Base-by-base conservation (phyloP, 371 early-diverging fungal species). In the Smittium mucronatum region DNA sequence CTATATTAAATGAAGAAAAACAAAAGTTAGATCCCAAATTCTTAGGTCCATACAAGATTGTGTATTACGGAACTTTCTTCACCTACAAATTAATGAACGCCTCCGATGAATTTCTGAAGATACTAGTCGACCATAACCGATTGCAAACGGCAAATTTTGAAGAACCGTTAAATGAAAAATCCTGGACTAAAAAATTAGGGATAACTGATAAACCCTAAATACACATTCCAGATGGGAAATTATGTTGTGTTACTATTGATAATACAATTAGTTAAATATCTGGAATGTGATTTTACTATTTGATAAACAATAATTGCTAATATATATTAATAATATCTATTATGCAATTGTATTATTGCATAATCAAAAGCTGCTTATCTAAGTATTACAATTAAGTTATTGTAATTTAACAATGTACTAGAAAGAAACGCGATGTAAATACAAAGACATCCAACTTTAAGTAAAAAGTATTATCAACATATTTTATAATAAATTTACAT, bases 91-190 rank as follows among this genome's bases (percentile, higher is more conserved):
- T 61, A 33, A n/a, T 15, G n/a, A 11, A 5, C 5, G 28, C 30
- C 5, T 15, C 5, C 5, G 63, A n/a, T 11, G 5, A 61, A 61
- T 15, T 32, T 15, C 28, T 61, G 32, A 61, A 61, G 16, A 5
- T 30, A 61, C n/a, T 61, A 61, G 28, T 61, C 5, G 16, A 61
- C 63, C 63, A 61, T n/a, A 33, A 61, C n/a, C 5, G 63, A 61
- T n/a, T 61, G 32, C 28, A 61, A 11, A 5, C 30, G n/a, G 63
- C 63, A 11, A 61, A n/a, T 11, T 11, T 61, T 15, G 32, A 61
- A 47, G 47, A 47, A 5, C 11, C 5, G 21, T 47, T 21, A 47
- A 47, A 5, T 11, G 47, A 11, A 11, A 47, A 47, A 47, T 21
- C 47, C 11, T 47, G 47, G 47, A 47, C 47, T 11, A 47, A 47